Evolutionary conservation across 305 asterid genomes (phyloP).

Genomic region (Solanum hybrid): DNA sequence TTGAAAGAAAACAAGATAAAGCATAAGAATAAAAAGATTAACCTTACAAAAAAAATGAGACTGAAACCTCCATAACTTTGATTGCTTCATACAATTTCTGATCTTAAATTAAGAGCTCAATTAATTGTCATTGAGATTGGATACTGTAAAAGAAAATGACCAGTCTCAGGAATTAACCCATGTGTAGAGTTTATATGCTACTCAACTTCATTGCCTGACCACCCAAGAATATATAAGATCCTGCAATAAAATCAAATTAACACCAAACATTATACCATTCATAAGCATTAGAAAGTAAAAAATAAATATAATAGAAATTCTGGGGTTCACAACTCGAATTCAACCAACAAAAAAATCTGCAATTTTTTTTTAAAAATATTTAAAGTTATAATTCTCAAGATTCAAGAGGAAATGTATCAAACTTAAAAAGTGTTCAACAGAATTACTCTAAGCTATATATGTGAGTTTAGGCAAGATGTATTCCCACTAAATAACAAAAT

Average conservation of each 20-base stretch:
- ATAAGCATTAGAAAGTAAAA: neutral
- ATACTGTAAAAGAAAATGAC: neutral
- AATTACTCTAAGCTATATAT: neutral
- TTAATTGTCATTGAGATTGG: neutral
- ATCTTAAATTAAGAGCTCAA: neutral
- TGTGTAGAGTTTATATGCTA: neutral
- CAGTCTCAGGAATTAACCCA: neutral
- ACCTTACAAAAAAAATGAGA: neutral
- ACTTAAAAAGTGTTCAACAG: neutral
- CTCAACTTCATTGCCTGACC: neutral
- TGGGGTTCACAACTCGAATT: neutral
- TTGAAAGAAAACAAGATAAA: neutral
- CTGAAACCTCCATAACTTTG: neutral
- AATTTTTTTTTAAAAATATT: neutral
- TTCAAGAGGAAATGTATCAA: neutral
- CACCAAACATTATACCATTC: neutral
- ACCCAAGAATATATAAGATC: neutral
- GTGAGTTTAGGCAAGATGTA: neutral
- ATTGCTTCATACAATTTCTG: neutral
- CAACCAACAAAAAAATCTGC: neutral
- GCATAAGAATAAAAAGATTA: neutral
- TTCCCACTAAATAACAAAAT: neutral
- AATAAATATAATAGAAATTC: neutral
- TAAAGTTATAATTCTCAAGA: neutral
- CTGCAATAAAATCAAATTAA: neutral